These are phyloP conservation scores for Scutellaria baicalensis DNA, from an alignment of 257 asterid species.

Conservation along the genomic window DNA sequence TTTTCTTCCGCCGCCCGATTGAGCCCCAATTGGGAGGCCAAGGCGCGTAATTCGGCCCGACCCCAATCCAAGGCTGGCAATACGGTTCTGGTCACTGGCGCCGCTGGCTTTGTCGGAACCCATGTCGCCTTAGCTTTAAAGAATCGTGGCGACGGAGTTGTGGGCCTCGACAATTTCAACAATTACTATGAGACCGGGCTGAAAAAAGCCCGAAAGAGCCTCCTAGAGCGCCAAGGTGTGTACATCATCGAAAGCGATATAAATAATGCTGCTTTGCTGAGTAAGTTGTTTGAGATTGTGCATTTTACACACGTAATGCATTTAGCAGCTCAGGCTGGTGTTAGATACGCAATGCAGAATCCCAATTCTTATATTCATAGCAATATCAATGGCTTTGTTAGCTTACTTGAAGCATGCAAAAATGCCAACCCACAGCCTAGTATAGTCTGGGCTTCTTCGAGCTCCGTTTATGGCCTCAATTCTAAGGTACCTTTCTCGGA, in stretches of 20 bases:
- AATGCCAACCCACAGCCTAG: slow-evolving; percentile 56
- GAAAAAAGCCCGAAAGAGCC: slow-evolving; percentile 56
- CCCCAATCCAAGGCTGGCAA: slow-evolving; percentile 39
- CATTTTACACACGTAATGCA: slow-evolving; percentile 77
- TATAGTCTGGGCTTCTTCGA: slow-evolving; percentile 78
- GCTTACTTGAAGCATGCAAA: slow-evolving; percentile 60
- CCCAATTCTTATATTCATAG: slow-evolving; percentile 65
- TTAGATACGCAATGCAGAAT: slow-evolving; percentile 73
- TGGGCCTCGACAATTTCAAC: slow-evolving; percentile 76
- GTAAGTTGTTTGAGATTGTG: slow-evolving; percentile 41
- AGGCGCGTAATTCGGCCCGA: slow-evolving; percentile 57
- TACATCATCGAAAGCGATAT: slow-evolving; percentile 55
- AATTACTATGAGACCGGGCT: slow-evolving; percentile 62
- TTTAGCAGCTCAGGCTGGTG: slow-evolving; percentile 88
- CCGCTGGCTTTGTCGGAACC: slow-evolving; percentile 74
- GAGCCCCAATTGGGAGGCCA: slow-evolving; percentile 45
- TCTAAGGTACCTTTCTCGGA: slow-evolving; percentile 82
- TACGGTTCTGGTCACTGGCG: slow-evolving; percentile 74
- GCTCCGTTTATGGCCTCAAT: slow-evolving; percentile 80
- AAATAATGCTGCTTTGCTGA: slow-evolving; percentile 45
- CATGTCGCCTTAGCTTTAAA: slow-evolving; percentile 58
- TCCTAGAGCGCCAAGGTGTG: slow-evolving; percentile 48
- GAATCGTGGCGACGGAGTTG: slow-evolving; percentile 72
- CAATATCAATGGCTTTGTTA: slow-evolving; percentile 64
- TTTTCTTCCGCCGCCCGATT: not conserved